A percentile compares a stretch with the other conserved stretches of the same genome.
Conservation (phyloP, 352 stramenopile species). For the Halophytophthora polymorphica region DNA sequence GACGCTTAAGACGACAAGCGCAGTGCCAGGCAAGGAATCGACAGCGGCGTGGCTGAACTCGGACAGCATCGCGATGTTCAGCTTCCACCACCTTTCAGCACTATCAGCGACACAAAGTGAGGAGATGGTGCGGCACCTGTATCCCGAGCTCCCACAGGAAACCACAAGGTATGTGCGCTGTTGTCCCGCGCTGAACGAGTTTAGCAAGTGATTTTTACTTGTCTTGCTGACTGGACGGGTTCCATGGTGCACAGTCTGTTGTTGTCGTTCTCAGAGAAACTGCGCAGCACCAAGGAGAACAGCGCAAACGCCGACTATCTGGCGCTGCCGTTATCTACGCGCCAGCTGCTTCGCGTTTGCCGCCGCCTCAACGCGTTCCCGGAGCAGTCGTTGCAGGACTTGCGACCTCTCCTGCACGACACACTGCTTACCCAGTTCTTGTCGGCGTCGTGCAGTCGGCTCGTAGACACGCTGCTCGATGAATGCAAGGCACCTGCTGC, state of each 20-base stretch:
- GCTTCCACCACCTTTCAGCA: conserved; percentile 55
- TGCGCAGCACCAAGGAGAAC: conserved; percentile 35
- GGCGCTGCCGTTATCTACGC: conserved; percentile 58
- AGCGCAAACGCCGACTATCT: conserved; percentile 44
- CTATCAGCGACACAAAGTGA: conserved; percentile 41
- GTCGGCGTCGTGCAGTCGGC: conserved; percentile 39
- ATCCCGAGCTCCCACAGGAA: conserved; percentile 45
- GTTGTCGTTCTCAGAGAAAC: conserved; percentile 53
- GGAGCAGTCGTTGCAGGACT: conserved; percentile 51
- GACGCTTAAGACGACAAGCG: conserved; percentile 25
- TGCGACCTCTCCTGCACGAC: conserved; percentile 68
- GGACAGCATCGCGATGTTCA: conserved; percentile 79
- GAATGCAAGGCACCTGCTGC: conserved; percentile 35
- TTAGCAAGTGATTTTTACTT: background rate
- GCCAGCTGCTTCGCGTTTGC: conserved; percentile 62
- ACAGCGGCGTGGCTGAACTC: conserved; percentile 66
- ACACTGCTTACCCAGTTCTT: conserved; percentile 77
- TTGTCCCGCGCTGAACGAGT: background rate
- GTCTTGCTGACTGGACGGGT: background rate
- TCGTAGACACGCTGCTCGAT: conserved; percentile 54
- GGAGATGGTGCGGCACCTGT: conserved; percentile 49
- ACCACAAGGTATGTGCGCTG: conserved; percentile 47
- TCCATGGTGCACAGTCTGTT: conserved; percentile 31
- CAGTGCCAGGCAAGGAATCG: conserved; percentile 37
- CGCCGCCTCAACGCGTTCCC: conserved; percentile 71